Evolutionary conservation across 176 grass and related monocot species (phyloP).

Genomic region (Lolium rigidum): DNA sequence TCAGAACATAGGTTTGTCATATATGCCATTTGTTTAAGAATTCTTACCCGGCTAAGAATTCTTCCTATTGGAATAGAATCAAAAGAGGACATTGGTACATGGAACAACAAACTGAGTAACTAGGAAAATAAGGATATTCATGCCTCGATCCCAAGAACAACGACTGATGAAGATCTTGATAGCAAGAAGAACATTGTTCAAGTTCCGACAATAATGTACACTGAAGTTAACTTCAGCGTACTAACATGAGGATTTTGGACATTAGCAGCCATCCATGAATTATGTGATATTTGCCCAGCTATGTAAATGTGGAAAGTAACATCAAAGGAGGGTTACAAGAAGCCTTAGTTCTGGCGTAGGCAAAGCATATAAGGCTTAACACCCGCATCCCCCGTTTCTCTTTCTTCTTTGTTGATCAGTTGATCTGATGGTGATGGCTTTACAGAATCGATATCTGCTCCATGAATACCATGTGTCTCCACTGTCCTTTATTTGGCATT

Average conservation of each 20-base stretch:
- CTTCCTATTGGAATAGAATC: conserved; percentile 93
- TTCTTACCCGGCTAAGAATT: conserved; percentile 82
- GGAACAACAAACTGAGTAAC: conserved; percentile 73
- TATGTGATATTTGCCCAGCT: conserved; percentile 85
- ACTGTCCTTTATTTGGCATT: conserved; percentile 40
- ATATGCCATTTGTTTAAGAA: conserved; percentile 10
- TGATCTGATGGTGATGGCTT: conserved; percentile 56
- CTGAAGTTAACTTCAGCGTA: conserved; percentile 66
- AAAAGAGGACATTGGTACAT: conserved; percentile 83
- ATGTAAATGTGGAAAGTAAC: conserved; percentile 63
- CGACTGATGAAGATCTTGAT: too few relatives aligned
- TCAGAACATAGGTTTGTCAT: too few relatives aligned
- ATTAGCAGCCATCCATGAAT: conserved; percentile 94
- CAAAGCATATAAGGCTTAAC: conserved; percentile 78
- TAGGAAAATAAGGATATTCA: conserved; percentile 90
- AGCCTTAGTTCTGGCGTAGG: conserved; percentile 30
- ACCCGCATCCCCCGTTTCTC: conserved; percentile 82
- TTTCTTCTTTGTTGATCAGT: conserved; percentile 33
- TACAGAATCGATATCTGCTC: background rate
- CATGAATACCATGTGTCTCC: conserved; percentile 37
- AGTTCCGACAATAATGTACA: conserved; percentile 40
- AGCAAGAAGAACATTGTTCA: too few relatives aligned
- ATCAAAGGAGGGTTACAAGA: conserved; percentile 56
- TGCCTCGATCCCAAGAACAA: conserved; percentile 49
- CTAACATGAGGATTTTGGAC: conserved; percentile 73